These are phyloP conservation scores for Mucor velutinosus DNA, from an alignment of 371 early-diverging fungal genomes.

Conservation along the genomic window DNA sequence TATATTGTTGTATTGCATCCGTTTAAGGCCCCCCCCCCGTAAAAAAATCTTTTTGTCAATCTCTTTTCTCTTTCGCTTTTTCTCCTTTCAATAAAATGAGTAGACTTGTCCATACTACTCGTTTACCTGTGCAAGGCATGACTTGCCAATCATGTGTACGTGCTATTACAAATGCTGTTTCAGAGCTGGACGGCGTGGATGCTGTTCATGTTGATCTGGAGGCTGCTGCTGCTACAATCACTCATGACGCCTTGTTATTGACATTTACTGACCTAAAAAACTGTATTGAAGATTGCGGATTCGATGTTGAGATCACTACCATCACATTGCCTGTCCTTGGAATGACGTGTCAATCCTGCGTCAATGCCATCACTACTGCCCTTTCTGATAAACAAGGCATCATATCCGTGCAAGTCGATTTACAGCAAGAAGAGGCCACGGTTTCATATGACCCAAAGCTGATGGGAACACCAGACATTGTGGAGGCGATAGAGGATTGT, in stretches of 20 bases:
- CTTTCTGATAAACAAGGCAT: conserved; percentile 22
- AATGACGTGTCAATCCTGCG: conserved; percentile 90
- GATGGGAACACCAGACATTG: conserved; percentile 22
- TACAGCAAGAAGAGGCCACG: conserved; percentile 51
- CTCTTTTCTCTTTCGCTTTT: not conserved
- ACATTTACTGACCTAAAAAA: conserved; percentile 33
- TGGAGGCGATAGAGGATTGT: conserved; percentile 44
- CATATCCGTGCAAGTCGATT: conserved; percentile 35
- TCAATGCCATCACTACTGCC: conserved; percentile 59
- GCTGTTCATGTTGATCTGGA: conserved; percentile 41
- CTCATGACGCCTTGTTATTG: conserved; percentile 22
- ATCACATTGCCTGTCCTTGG: conserved; percentile 62
- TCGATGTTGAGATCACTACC: conserved; percentile 25
- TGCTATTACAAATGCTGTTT: conserved; percentile 41
- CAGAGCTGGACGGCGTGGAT: conserved; percentile 31
- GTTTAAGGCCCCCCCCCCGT: conserved; percentile 9
- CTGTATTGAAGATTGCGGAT: conserved; percentile 43
- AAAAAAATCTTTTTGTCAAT: not conserved
- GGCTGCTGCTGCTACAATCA: conserved; percentile 37
- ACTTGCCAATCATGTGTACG: conserved; percentile 67
- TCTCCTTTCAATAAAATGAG: not conserved
- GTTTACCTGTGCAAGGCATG: conserved; percentile 60
- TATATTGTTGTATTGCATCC: not conserved
- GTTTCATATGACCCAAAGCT: conserved; percentile 24
- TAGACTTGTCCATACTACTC: not conserved